Conservation (phyloP, 805 yeast genomes). For the Yarrowia yakushimensis region DNA sequence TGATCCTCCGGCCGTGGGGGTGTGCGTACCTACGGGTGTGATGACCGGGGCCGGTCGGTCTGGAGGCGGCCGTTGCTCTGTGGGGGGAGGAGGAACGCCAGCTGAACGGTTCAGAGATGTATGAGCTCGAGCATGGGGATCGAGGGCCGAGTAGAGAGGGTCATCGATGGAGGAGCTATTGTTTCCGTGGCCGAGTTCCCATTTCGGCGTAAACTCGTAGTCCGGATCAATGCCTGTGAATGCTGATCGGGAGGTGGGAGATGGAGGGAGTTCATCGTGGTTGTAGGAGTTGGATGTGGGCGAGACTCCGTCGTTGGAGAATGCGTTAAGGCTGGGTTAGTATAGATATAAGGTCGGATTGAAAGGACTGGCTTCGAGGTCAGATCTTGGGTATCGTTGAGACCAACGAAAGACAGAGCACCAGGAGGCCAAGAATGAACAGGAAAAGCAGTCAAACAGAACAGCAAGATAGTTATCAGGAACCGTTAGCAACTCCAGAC, state of each 20-base stretch:
- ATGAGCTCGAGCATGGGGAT: conserved; percentile 14
- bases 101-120: neutral
- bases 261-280: conserved; percentile 10
- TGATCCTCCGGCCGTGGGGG: neutral
- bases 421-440: neutral
- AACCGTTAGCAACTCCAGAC: too few species aligned
- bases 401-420: too few species aligned
- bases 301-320: conserved; percentile 24
- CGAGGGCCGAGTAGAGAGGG: conserved; percentile 18
- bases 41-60: neutral
- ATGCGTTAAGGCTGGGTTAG: conserved; percentile 21
- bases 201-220: conserved; percentile 21
- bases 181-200: conserved; percentile 15
- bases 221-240: conserved; percentile 23
- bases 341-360: too few species aligned
- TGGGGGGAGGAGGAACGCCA: neutral
- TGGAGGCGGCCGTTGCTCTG: neutral
- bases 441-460: neutral
- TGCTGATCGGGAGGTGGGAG: conserved; percentile 15
- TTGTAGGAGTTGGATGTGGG: conserved; percentile 18
- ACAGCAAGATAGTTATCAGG: neutral
- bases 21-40: neutral
- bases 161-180: conserved; percentile 3
- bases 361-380: too few species aligned
- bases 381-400: too few species aligned